Percentiles rank a stretch among this genome's conserved stretches.
Evolutionary conservation across 179 eudicot species (phyloP).

Genomic region (Amaranthus tricolor): DNA sequence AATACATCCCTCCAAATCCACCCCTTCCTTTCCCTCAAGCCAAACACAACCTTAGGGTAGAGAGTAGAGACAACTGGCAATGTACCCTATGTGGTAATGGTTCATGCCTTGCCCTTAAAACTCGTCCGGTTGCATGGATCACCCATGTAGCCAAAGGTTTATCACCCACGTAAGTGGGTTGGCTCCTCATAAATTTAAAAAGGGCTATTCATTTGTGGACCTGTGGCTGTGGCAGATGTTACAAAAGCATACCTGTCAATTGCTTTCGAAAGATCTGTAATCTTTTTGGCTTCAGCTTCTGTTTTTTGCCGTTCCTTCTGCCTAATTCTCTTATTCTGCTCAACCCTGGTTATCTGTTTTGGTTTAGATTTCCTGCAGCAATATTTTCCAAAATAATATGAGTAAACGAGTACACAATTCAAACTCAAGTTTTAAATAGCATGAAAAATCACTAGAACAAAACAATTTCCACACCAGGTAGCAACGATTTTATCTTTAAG

Average conservation of each 20-base stretch:
- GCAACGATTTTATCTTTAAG: too few relatives aligned
- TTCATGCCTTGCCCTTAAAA: too few relatives aligned
- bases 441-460: not conserved
- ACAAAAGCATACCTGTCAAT: conserved; percentile 58
- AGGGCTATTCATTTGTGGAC: not conserved
- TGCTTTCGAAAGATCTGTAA: conserved; percentile 54
- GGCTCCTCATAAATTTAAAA: not conserved
- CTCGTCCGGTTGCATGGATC: too few relatives aligned
- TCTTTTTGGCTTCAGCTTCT: conserved; percentile 59
- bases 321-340: conserved; percentile 63
- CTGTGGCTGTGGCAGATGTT: not conserved
- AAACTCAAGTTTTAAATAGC: not conserved
- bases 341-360: conserved; percentile 69
- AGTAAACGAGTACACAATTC: conserved; percentile 7
- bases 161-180: too few relatives aligned
- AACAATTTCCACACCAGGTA: not conserved
- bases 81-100: too few relatives aligned
- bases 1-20: too few relatives aligned
- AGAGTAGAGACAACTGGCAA: too few relatives aligned
- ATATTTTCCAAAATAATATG: not conserved
- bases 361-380: conserved; percentile 51
- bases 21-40: too few relatives aligned
- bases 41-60: too few relatives aligned
- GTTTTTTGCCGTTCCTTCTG: conserved; percentile 56
- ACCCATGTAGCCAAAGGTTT: too few relatives aligned